Percentiles rank a stretch among this genome's conserved stretches.
These are phyloP conservation scores for Buxus sempervirens DNA, from an alignment of 164 flowering plant genomes.

Conservation along the genomic window DNA sequence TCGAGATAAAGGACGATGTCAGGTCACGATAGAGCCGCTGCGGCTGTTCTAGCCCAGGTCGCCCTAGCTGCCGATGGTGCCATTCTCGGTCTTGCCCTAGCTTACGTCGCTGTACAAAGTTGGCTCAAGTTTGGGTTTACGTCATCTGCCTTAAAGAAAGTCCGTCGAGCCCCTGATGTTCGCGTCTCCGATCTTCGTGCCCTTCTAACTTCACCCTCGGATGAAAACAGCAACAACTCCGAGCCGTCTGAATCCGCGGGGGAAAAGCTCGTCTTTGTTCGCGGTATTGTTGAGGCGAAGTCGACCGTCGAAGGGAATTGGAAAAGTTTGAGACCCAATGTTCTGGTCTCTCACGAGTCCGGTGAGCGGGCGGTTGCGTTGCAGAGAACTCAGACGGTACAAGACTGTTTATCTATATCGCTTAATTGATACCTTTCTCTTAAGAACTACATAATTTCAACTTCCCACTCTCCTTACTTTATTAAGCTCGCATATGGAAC, in stretches of 20 bases:
- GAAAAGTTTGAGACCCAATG: slow-evolving; percentile 31
- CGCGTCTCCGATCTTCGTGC: slow-evolving; percentile 64
- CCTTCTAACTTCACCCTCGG: slow-evolving; percentile 22
- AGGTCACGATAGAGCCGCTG: slow-evolving; percentile 42
- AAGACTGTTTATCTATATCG: background rate
- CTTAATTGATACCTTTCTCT: background rate
- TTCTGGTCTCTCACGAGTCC: slow-evolving; percentile 51
- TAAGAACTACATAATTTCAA: background rate
- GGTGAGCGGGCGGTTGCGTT: slow-evolving; percentile 61
- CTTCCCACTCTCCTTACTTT: background rate
- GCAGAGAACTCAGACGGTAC: slow-evolving; percentile 62
- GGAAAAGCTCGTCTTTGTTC: slow-evolving; percentile 45
- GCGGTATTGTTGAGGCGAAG: slow-evolving; percentile 65
- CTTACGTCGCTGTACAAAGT: slow-evolving; percentile 53
- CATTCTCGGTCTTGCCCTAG: slow-evolving; percentile 59
- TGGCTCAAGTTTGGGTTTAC: slow-evolving; percentile 30
- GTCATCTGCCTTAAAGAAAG: slow-evolving; percentile 50
- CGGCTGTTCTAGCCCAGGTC: slow-evolving; percentile 41
- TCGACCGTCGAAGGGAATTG: slow-evolving; percentile 45
- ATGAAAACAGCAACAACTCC: slow-evolving; percentile 11
- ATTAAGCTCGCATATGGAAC: too few species aligned
- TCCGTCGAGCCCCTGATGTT: slow-evolving; percentile 46
- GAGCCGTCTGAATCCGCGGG: slow-evolving; percentile 4
- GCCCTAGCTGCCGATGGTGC: slow-evolving; percentile 78
- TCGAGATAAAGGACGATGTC: slow-evolving; percentile 30